Evolutionary conservation across 1,284 basidiomycete genomes (phyloP).

Genomic region (Ustilago lituana): DNA sequence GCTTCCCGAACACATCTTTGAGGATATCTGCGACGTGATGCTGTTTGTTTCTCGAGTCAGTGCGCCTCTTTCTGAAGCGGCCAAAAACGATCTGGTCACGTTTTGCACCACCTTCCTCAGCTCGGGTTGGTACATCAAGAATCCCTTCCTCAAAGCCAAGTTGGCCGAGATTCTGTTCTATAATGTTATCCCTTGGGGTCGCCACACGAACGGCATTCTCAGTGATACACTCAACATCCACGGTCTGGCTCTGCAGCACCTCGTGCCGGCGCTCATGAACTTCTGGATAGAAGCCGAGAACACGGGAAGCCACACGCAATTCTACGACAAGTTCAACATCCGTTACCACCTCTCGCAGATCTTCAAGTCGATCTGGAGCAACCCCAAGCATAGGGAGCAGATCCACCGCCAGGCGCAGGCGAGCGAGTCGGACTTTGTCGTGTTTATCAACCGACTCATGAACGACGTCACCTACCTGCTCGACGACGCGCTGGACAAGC

Average conservation of each 20-base stretch:
- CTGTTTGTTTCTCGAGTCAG: constrained; percentile 81
- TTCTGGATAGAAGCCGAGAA: constrained; percentile 99
- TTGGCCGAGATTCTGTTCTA: constrained; percentile 92
- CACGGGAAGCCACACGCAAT: constrained; percentile 96
- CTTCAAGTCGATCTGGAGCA: constrained; percentile 64
- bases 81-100: constrained; percentile 81
- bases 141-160: constrained; percentile 97
- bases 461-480: constrained; percentile 98
- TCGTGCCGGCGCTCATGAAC: constrained; percentile 90
- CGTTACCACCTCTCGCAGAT: constrained; percentile 69
- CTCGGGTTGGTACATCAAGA: constrained; percentile 96
- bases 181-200: constrained; percentile 80
- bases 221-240: constrained; percentile 85
- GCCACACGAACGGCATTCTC: constrained; percentile 80
- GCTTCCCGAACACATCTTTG: constrained; percentile 92
- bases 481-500: constrained; percentile 91
- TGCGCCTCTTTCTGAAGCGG: constrained; percentile 80
- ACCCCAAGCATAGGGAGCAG: constrained; percentile 61
- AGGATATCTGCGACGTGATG: constrained; percentile 89
- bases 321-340: constrained; percentile 95
- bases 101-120: constrained; percentile 92
- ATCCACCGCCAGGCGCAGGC: constrained; percentile 52
- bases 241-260: constrained; percentile 82
- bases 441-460: constrained; percentile 97
- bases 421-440: constrained; percentile 70